Conservation (phyloP, 495 filamentous ascomycete genomes). For the Tuber magnatum region DNA sequence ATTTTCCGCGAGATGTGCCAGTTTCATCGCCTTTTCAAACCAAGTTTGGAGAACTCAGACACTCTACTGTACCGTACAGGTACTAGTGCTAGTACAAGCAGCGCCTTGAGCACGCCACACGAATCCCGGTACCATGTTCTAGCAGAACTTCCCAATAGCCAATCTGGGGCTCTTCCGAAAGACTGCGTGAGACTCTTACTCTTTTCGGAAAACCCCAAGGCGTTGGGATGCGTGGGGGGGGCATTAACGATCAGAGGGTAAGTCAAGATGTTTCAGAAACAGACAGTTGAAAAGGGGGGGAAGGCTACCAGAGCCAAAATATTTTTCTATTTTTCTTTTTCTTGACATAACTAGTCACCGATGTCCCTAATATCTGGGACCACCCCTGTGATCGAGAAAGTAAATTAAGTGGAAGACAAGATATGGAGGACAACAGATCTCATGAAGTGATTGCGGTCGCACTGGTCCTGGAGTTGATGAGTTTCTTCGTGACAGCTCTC, state of each 20-base stretch:
- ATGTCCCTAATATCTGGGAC: not conserved
- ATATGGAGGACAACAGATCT: conserved; percentile 12
- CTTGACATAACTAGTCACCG: not conserved
- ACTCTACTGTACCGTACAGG: too few species aligned
- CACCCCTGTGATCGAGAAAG: not conserved
- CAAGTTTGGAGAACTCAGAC: not conserved
- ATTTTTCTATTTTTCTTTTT: not conserved
- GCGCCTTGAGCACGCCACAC: not conserved
- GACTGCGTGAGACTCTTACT: not conserved
- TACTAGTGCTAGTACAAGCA: not conserved
- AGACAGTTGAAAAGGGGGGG: not conserved
- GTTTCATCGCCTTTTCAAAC: not conserved
- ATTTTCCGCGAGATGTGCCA: not conserved
- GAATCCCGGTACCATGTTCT: not conserved
- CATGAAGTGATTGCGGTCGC: not conserved
- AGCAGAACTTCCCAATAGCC: not conserved
- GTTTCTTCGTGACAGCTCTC: conserved; percentile 2
- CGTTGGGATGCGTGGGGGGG: not conserved
- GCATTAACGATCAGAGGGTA: not conserved
- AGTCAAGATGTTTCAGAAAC: not conserved
- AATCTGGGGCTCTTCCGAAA: not conserved
- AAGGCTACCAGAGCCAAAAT: too few species aligned
- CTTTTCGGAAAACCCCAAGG: too few species aligned
- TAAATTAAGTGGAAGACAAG: not conserved
- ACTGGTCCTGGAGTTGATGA: not conserved